These are phyloP conservation scores for Vigna trinervia DNA, from an alignment of 306 rosid species.

Conservation along the genomic window DNA sequence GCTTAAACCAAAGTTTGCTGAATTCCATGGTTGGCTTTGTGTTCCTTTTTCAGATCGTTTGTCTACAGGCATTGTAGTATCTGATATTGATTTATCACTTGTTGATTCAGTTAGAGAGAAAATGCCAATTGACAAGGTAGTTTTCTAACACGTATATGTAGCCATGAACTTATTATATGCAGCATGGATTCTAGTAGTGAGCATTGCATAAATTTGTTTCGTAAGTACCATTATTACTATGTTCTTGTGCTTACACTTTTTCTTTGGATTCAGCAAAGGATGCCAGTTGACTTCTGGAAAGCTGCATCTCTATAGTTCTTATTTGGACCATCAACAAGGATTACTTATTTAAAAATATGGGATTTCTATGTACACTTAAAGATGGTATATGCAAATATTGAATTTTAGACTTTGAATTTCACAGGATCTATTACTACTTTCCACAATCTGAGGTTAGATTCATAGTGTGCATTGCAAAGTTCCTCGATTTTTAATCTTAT, in stretches of 20 bases:
- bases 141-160: slow-evolving; percentile 6
- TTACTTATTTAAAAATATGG: background rate
- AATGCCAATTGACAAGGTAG: slow-evolving; percentile 89
- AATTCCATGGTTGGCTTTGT: slow-evolving; percentile 30
- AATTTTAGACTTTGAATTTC: background rate
- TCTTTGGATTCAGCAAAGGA: slow-evolving; percentile 78
- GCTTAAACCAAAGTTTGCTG: slow-evolving; percentile 17
- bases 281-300: slow-evolving; percentile 80
- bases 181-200: background rate
- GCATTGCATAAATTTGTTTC: slow-evolving; percentile 17
- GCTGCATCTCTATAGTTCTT: slow-evolving; percentile 63
- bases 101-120: slow-evolving; percentile 79
- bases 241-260: slow-evolving; percentile 10
- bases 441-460: background rate
- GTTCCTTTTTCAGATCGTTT: slow-evolving; percentile 67
- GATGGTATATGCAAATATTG: slow-evolving; percentile 6
- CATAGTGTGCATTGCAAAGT: background rate
- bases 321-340: slow-evolving; percentile 24
- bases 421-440: background rate
- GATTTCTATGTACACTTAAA: slow-evolving; percentile 9
- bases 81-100: slow-evolving; percentile 81
- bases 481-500: too few species aligned
- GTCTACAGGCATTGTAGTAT: slow-evolving; percentile 81
- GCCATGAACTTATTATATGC: background rate
- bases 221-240: slow-evolving; percentile 13